Conservation (phyloP, 139 green algal species). For the Ettlia oleoabundans region DNA sequence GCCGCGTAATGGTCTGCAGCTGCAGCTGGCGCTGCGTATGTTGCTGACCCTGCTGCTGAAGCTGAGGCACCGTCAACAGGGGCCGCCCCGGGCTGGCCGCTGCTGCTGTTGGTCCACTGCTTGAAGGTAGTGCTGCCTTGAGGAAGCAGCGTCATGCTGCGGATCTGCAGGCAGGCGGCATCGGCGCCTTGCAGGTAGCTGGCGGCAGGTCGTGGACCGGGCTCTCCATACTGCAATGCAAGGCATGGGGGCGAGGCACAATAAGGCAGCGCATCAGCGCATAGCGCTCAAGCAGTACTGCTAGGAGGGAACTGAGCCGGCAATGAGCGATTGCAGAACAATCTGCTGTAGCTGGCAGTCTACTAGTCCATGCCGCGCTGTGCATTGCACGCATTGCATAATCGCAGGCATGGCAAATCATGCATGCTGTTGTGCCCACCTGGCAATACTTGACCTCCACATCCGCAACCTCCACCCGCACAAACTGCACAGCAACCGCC, state of each 20-base stretch:
- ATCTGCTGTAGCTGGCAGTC: background rate
- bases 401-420: too few relatives aligned
- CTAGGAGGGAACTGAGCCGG: too few relatives aligned
- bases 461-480: constrained; percentile 47
- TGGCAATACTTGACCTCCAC: constrained; percentile 40
- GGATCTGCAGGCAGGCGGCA: constrained; percentile 38
- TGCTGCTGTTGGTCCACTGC: background rate
- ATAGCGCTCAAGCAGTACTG: background rate
- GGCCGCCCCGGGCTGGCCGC: too few relatives aligned
- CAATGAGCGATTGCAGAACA: too few relatives aligned
- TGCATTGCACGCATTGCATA: too few relatives aligned
- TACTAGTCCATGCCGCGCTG: too few relatives aligned
- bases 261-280: too few relatives aligned
- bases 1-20: background rate
- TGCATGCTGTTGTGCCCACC: background rate
- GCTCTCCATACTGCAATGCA: constrained; percentile 49
- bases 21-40: too few relatives aligned
- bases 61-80: too few relatives aligned
- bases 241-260: too few relatives aligned
- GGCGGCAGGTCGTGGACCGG: constrained; percentile 43
- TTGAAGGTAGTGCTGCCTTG: background rate
- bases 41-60: too few relatives aligned
- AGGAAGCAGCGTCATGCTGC: constrained; percentile 44
- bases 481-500: constrained; percentile 43
- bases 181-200: constrained; percentile 52